Evolutionary conservation across 371 early-diverging fungal genomes (phyloP).

Genomic region (Funneliformis caledonium): DNA sequence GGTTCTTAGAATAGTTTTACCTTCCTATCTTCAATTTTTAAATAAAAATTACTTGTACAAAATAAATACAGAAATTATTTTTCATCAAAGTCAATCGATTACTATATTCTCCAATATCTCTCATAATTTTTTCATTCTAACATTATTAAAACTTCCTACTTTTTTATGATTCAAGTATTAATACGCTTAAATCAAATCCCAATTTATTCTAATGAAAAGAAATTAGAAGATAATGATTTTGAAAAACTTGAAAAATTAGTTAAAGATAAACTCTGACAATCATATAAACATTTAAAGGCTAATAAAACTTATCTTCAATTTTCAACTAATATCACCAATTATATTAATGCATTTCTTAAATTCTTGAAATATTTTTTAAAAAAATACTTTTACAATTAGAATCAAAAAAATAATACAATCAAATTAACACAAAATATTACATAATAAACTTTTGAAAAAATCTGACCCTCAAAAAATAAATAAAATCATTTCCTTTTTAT

Average conservation of each 20-base stretch:
- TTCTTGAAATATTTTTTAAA: constrained; percentile 4
- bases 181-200: too few species aligned
- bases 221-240: too few species aligned
- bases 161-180: too few species aligned
- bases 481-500: neutral
- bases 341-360: constrained; percentile 4
- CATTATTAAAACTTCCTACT: too few species aligned
- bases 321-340: neutral
- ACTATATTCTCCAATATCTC: too few species aligned
- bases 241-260: neutral
- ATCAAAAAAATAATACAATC: constrained; percentile 1
- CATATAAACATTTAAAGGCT: neutral
- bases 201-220: too few species aligned
- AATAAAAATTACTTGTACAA: too few species aligned
- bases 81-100: too few species aligned
- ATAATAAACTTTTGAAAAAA: neutral
- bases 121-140: too few species aligned
- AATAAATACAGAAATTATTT: too few species aligned
- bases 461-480: neutral
- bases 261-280: neutral
- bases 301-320: constrained; percentile 3
- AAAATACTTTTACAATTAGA: neutral
- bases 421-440: neutral
- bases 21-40: too few species aligned
- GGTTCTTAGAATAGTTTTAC: too few species aligned